Evolutionary conservation across 2,329 filamentous ascomycete genomes (phyloP), one percentile per base, ranked within the genome.

Genomic region (Spiromastix sp.): DNA sequence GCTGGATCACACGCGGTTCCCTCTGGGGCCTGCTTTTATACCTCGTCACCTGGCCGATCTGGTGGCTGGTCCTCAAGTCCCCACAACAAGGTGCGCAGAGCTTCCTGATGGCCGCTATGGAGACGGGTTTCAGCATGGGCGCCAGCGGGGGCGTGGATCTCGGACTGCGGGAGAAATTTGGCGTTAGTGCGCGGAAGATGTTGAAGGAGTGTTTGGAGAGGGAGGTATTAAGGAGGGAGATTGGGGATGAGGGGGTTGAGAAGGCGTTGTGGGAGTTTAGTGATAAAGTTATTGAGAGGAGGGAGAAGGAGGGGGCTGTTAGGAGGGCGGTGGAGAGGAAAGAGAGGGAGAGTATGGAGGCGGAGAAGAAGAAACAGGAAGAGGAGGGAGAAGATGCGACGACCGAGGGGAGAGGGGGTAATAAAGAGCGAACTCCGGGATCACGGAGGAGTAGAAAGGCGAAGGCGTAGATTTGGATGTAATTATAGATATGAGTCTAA

Each of bases 251-350:
- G 44, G 72, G 72, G 13, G 63, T 83, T 19, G 86, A 85, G 39
- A 86, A 93, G 70, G 75, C 79, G 55, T 66, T 98, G 11, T 98
- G 89, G 89, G 76, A 93, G 53, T 78, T 83, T 39, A 94, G 83
- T 52, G 87, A 94, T 51, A 77, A 76, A 52, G 74, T 93, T 43
- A 79, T 96, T 37, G 80, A 93, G 56, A 72, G 72, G 48, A 73
- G 80, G 10, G 87, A 96, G 60, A 93, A 84, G 63, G 75, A 81
- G 53, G 74, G 79, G 16, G 86, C 86, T 6, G 61, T 74, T 32
- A 72, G 69, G 38, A 61, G 76, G 39, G 72, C 70, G 30, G 56
- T 67, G 37, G 66, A 66, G 45, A 81, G 80, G 58, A 77, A 72
- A 43, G 55, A 58, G 37, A 47, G 46, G 20, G 57, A 63, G 38